Evolutionary conservation across 768 basidiomycete genomes (phyloP), one percentile per base, ranked within the genome.

Genomic region (Mycena vulgaris): DNA sequence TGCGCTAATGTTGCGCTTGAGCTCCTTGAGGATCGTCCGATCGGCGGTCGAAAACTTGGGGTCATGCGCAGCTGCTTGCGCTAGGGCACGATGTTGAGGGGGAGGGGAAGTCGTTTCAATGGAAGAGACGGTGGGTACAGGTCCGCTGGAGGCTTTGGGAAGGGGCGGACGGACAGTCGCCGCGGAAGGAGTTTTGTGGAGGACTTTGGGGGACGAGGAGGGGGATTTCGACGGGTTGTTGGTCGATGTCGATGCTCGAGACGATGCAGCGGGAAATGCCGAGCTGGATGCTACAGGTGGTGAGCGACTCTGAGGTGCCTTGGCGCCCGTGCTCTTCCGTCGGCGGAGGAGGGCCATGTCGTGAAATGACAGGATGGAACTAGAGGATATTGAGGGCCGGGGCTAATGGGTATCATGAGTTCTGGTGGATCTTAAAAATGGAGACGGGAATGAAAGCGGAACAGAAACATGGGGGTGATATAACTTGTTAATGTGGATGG

Each of bases 1-100:
- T 30, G 87, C 90, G 23, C 79, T 80, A 47, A 89, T 84, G 64
- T 83, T 85, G 52, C 84, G 83, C 73, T 86, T 87, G 40, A 90
- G 81, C 73, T 90, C 89, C 68, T 87, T 81, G 5, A 91, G 80
- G 55, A 90, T 90, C 7, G 88, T 85, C 25, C 90, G 85, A 77
- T 92, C 90, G 14, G 88, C 86, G 0, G 90, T 90, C 2, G 89
- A 89, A 76, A 90, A 89, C 66, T 86, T 85, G 55, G 75, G 77
- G 66, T 80, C 73, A 8, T 68, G 71, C 56, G 66, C n/a, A 59
- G 51, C 2, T 55, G 37, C 23, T 13, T 67, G 65, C 39, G 53
- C 31, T 51, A 66, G 70, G 45, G 67, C 17, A 8, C 45, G 65
- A 30, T 65, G 66, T 21, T 66, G 51, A 37, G 63, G 39, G 7